A percentile compares a stretch with the other conserved stretches of the same genome.
Conservation (phyloP, 208 protist genomes). For the Leishmania aethiopica region DNA sequence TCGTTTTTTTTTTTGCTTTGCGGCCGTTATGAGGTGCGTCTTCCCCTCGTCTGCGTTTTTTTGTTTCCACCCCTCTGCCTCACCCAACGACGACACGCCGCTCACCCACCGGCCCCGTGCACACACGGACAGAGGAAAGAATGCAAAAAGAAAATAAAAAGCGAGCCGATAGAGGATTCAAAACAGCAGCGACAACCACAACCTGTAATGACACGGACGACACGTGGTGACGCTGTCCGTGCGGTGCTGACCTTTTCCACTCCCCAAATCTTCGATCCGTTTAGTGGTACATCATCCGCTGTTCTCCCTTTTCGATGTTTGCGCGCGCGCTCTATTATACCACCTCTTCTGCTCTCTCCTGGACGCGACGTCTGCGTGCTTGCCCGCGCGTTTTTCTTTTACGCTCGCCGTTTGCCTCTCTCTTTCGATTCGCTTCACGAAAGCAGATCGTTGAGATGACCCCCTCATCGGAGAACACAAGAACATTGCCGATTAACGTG, state of each 20-base stretch:
- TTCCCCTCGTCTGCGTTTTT: background rate
- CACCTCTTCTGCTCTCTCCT: background rate
- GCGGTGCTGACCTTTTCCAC: background rate
- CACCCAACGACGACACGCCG: background rate
- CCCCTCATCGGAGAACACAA: background rate
- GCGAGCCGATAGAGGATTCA: background rate
- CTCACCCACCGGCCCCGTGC: background rate
- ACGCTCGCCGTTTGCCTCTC: background rate
- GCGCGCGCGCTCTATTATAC: background rate
- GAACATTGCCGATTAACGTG: background rate
- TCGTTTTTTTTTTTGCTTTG: background rate
- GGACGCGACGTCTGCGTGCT: too few species aligned
- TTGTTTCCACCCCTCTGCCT: background rate
- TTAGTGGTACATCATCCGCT: background rate
- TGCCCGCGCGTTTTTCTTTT: background rate
- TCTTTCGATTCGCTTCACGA: background rate
- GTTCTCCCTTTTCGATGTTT: background rate
- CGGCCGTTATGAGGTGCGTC: background rate
- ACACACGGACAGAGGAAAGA: too few species aligned
- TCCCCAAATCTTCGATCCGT: background rate
- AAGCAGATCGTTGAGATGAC: background rate
- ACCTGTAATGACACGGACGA: background rate
- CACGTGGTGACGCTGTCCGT: background rate
- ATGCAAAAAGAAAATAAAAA: background rate
- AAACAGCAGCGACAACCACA: background rate